A percentile compares a stretch with the other conserved stretches of the same genome.
Evolutionary conservation across 2,329 filamentous ascomycete genomes (phyloP).

Genomic region (Colletotrichum spaethianum): DNA sequence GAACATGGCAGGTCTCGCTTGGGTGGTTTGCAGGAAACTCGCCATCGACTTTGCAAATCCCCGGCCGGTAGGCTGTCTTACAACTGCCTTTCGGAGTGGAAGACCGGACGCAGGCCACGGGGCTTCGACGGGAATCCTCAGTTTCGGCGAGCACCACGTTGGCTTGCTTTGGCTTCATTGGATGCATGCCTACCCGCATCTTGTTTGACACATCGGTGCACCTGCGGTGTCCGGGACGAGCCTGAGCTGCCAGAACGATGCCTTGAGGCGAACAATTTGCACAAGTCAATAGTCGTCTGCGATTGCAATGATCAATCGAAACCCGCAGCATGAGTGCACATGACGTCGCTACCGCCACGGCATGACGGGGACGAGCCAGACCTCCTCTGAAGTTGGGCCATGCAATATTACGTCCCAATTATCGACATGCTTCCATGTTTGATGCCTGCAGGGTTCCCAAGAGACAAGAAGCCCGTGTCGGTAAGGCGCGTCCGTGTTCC

Average conservation of each 20-base stretch:
- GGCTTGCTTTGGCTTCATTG: background rate
- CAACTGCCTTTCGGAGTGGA: conserved; percentile 2
- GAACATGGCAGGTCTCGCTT: conserved; percentile 3
- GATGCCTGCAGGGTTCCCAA: conserved; percentile 33
- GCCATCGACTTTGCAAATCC: background rate
- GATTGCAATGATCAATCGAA: background rate
- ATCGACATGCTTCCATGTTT: conserved; percentile 34
- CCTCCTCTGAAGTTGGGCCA: background rate
- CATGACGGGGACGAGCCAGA: conserved; percentile 1
- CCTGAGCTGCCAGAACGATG: background rate
- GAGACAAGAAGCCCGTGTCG: conserved; percentile 24
- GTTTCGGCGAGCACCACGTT: background rate
- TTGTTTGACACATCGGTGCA: background rate
- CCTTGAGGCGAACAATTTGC: background rate
- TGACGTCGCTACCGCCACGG: conserved; percentile 2
- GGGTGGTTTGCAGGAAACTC: conserved; percentile 6
- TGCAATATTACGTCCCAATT: conserved; percentile 20
- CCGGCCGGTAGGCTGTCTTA: conserved; percentile 1
- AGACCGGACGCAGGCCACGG: background rate
- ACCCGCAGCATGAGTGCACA: background rate
- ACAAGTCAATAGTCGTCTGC: background rate
- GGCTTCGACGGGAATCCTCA: background rate
- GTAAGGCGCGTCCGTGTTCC: conserved; percentile 28
- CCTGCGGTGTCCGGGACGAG: conserved; percentile 3
- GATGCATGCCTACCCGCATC: background rate